A percentile compares a stretch with the other conserved stretches of the same genome.
Evolutionary conservation across 257 asterid genomes (phyloP).

Genomic region (Solanum piurae): DNA sequence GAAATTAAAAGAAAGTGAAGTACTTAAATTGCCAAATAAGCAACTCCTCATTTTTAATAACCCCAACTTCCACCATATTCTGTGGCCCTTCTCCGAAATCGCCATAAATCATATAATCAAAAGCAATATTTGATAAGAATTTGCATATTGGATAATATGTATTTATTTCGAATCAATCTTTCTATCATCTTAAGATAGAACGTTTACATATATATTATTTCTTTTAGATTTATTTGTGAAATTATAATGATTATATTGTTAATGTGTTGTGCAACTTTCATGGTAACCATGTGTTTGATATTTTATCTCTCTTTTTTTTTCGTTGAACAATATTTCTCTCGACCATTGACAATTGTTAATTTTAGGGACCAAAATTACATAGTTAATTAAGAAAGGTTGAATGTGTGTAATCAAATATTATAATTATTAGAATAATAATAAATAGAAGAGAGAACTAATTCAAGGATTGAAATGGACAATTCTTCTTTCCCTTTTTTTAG

Average conservation of each 20-base stretch:
- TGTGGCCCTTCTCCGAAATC: background rate
- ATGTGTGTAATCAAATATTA: background rate
- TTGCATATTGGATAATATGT: background rate
- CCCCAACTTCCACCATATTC: background rate
- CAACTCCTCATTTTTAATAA: background rate
- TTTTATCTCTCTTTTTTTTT: background rate
- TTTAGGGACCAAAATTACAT: background rate
- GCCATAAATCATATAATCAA: background rate
- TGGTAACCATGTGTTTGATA: background rate
- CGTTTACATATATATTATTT: too few species aligned
- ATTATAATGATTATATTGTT: too few species aligned
- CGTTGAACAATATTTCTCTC: background rate
- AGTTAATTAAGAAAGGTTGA: background rate
- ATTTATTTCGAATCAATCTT: too few species aligned
- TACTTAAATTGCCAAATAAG: background rate
- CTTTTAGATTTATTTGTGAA: too few species aligned
- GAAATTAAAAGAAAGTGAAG: background rate
- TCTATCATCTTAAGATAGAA: too few species aligned
- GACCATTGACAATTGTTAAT: background rate
- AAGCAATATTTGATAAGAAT: background rate
- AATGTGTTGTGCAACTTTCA: background rate
- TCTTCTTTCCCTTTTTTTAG: background rate
- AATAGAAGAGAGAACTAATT: background rate
- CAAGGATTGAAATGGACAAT: background rate
- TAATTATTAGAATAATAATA: background rate